Evolutionary conservation across 257 asterid species (phyloP).

Genomic region (Salvia miltiorrhiza): DNA sequence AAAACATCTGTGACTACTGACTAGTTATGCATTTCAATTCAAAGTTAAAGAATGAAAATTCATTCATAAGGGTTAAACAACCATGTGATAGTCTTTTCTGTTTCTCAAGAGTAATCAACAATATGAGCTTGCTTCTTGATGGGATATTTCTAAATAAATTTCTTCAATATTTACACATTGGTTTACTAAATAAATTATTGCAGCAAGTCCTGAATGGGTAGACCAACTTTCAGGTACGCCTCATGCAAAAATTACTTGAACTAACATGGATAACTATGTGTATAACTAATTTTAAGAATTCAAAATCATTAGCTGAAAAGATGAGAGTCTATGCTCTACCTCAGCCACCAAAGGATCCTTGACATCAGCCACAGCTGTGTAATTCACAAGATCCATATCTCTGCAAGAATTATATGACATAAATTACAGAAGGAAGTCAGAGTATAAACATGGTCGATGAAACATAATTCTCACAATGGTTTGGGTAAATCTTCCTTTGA

Average conservation of each 20-base stretch:
- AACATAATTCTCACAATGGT: conserved; percentile 59
- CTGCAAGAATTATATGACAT: conserved; percentile 42
- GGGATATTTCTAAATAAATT: neutral
- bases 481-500: conserved; percentile 75
- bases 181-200: neutral
- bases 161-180: neutral
- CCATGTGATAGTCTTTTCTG: neutral
- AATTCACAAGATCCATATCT: conserved; percentile 68
- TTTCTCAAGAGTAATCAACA: conserved; percentile 2
- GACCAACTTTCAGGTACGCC: conserved; percentile 5
- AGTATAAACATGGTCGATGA: neutral
- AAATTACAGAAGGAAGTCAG: neutral
- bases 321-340: conserved; percentile 37
- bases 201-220: neutral
- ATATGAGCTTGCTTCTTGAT: conserved; percentile 18
- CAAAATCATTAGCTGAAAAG: conserved; percentile 1
- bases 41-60: no score
- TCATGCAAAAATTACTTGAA: conserved; percentile 2
- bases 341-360: conserved; percentile 80
- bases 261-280: neutral
- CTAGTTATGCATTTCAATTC: neutral
- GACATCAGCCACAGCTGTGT: conserved; percentile 57
- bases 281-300: conserved; percentile 4
- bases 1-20: neutral
- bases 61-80: neutral